Evolutionary conservation across 495 filamentous ascomycete species (phyloP).

Genomic region (Talaromyces adpressus): DNA sequence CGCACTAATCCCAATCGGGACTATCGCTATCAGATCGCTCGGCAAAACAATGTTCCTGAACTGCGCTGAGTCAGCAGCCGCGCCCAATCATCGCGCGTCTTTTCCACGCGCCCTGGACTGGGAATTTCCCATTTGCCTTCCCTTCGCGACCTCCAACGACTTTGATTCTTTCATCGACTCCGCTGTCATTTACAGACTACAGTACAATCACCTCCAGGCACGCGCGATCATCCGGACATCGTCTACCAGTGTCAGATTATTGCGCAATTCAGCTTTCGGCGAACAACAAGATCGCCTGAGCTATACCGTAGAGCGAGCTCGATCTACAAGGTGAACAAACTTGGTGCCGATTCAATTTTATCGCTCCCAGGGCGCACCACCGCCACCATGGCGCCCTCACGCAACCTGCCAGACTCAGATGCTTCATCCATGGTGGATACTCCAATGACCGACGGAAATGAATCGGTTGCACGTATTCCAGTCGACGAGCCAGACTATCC

Average conservation of each 20-base stretch:
- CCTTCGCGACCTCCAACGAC: slow-evolving; percentile 16
- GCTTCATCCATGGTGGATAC: slow-evolving; percentile 45
- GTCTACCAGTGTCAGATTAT: not conserved
- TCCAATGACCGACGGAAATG: slow-evolving; percentile 56
- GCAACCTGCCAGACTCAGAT: slow-evolving; percentile 40
- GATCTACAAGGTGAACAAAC: not conserved
- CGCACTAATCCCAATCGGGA: not conserved
- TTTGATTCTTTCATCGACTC: not conserved
- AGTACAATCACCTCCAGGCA: not conserved
- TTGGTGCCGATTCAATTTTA: not conserved
- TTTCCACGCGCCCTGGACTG: slow-evolving; percentile 20
- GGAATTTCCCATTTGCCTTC: slow-evolving; percentile 31
- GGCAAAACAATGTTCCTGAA: slow-evolving; percentile 6
- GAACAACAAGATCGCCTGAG: not conserved
- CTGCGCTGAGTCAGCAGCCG: slow-evolving; percentile 22
- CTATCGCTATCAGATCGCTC: not conserved
- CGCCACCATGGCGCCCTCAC: slow-evolving; percentile 53
- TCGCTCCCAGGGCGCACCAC: not conserved
- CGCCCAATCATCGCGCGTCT: slow-evolving; percentile 33
- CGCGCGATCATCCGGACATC: not conserved
- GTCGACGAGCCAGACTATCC: slow-evolving; percentile 38
- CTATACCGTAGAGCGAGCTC: not conserved
- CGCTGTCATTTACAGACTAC: not conserved
- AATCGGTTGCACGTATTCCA: slow-evolving; percentile 32
- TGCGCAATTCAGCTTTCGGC: not conserved